Evolutionary conservation across 352 stramenopile genomes (phyloP).

Genomic region (Globisporangium nunn): DNA sequence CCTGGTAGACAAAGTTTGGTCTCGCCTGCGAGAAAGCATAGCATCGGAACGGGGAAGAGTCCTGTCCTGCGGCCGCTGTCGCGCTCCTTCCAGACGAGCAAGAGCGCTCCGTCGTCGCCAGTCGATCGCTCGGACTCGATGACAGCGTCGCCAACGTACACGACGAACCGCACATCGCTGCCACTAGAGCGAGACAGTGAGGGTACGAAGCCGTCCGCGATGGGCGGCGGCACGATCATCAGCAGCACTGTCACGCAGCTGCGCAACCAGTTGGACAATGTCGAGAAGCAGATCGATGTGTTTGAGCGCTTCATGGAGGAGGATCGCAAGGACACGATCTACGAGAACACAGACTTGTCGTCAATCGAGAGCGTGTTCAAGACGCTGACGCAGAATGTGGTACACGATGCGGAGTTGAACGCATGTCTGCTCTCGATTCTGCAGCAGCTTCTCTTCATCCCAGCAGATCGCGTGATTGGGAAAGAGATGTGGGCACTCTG

Average conservation of each 20-base stretch:
- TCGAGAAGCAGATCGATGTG: constrained; percentile 86
- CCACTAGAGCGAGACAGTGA: constrained; percentile 10
- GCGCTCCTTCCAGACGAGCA: constrained; percentile 19
- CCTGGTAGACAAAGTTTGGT: constrained; percentile 1
- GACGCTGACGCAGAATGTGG: constrained; percentile 45
- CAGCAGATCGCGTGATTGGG: constrained; percentile 67
- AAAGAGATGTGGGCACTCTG: constrained; percentile 85
- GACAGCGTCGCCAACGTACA: constrained; percentile 8
- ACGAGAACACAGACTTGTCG: constrained; percentile 69
- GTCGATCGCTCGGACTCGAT: constrained; percentile 25
- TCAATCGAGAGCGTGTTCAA: constrained; percentile 65
- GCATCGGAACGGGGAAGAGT: constrained; percentile 7
- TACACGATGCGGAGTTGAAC: constrained; percentile 56
- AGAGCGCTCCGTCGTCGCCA: constrained; percentile 46
- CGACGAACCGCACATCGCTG: constrained; percentile 12
- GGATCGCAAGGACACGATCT: constrained; percentile 83
- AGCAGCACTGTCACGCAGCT: constrained; percentile 69
- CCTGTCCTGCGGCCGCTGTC: constrained; percentile 6
- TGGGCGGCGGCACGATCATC: constrained; percentile 38
- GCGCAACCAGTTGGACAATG: constrained; percentile 78
- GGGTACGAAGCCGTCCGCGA: neutral
- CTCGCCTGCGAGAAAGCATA: constrained; percentile 3
- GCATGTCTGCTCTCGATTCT: constrained; percentile 72
- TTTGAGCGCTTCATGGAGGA: constrained; percentile 87
- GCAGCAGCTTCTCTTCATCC: constrained; percentile 84